Evolutionary conservation across 2,329 filamentous ascomycete genomes (phyloP).

Genomic region (Colletotrichum navitas): DNA sequence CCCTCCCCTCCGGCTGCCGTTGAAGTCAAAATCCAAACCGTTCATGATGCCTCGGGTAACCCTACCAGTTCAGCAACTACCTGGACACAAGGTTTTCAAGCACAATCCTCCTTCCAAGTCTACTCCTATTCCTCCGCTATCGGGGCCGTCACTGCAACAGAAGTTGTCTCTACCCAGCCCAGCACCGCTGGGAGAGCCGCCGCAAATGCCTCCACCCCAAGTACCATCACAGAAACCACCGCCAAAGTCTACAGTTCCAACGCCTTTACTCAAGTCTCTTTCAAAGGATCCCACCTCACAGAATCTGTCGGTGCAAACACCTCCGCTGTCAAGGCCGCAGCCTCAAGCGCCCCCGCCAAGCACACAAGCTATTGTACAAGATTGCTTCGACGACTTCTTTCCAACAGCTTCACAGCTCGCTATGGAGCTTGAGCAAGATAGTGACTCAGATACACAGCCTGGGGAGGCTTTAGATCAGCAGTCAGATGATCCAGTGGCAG

Average conservation of each 20-base stretch:
- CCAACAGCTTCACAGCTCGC: slow-evolving; percentile 69
- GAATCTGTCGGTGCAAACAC: neutral
- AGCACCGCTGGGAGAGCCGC: neutral
- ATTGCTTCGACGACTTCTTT: slow-evolving; percentile 66
- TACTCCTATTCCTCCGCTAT: neutral
- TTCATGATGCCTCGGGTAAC: slow-evolving; percentile 37
- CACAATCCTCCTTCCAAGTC: neutral
- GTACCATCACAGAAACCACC: neutral
- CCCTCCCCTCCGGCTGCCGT: slow-evolving; percentile 6
- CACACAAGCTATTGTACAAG: slow-evolving; percentile 66
- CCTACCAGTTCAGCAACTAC: slow-evolving; percentile 2
- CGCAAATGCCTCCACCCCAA: slow-evolving; percentile 3
- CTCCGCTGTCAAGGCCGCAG: neutral
- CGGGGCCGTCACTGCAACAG: neutral
- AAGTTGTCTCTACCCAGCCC: neutral
- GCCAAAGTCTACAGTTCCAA: neutral
- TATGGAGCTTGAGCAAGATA: slow-evolving; percentile 62
- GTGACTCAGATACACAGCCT: neutral
- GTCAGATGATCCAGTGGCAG: too few species aligned
- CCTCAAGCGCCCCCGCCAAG: slow-evolving; percentile 51
- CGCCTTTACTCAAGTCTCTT: neutral
- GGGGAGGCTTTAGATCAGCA: neutral
- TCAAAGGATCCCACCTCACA: neutral
- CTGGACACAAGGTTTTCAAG: slow-evolving; percentile 20
- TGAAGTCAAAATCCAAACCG: slow-evolving; percentile 30